Percentiles rank a stretch among this genome's conserved stretches.
These are phyloP conservation scores for Trametes coccinea DNA, from an alignment of 768 basidiomycete genomes.

Conservation along the genomic window DNA sequence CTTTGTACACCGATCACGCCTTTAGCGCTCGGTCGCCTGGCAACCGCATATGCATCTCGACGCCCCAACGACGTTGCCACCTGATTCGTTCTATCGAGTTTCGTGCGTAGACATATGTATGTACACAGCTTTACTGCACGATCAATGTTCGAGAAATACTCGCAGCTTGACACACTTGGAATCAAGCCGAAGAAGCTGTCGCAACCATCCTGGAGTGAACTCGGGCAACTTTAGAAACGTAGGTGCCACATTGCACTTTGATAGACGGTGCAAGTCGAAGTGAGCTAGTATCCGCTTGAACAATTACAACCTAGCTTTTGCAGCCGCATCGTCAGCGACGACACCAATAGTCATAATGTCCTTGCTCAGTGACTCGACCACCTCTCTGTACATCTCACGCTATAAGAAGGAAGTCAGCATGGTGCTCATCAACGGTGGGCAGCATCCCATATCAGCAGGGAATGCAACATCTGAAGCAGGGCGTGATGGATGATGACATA, in stretches of 20 bases:
- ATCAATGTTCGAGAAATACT: too few species aligned
- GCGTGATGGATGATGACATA: constrained; percentile 25
- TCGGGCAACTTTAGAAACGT: too few species aligned
- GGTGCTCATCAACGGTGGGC: neutral
- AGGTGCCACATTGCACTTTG: too few species aligned
- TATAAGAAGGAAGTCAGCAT: constrained; percentile 28
- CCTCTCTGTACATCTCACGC: constrained; percentile 58
- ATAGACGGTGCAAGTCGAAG: too few species aligned
- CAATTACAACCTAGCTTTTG: constrained; percentile 44
- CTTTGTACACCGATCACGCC: neutral
- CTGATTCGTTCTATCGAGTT: neutral
- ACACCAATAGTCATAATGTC: constrained; percentile 40
- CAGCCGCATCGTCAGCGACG: constrained; percentile 49
- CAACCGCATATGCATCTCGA: neutral
- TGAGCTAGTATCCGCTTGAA: neutral
- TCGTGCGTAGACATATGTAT: too few species aligned
- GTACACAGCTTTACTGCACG: too few species aligned
- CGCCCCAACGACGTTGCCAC: neutral
- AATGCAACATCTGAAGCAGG: constrained; percentile 1
- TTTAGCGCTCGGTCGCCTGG: neutral
- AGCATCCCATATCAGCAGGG: neutral
- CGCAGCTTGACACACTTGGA: too few species aligned
- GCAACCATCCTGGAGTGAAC: too few species aligned
- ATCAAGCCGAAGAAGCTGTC: too few species aligned
- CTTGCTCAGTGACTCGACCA: constrained; percentile 41